phyloP scores from a whole-genome alignment of 768 basidiomycete species.

The Hericium coralloides region DNA sequence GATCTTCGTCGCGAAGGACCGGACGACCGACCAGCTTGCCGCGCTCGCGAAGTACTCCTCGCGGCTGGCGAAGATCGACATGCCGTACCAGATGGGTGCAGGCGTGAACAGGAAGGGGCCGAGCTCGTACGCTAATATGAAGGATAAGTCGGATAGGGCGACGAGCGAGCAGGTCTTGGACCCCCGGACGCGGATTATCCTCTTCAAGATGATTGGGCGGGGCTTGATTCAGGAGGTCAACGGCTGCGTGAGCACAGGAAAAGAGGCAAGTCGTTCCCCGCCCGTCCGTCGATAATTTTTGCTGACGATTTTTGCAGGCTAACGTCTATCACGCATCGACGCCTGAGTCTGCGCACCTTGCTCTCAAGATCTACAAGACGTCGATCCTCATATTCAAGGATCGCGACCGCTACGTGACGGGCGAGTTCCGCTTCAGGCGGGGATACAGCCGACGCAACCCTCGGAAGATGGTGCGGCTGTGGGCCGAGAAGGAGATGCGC shows the following conservation, averaged over 20 bases:
- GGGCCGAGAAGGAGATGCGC: slow-evolving; percentile 99
- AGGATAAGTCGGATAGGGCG: slow-evolving; percentile 95
- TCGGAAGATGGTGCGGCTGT: slow-evolving; percentile 95
- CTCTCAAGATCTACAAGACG: slow-evolving; percentile 97
- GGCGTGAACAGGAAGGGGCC: slow-evolving; percentile 92
- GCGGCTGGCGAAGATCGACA: slow-evolving; percentile 64
- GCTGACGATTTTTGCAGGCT: slow-evolving; percentile 41
- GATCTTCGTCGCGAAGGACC: slow-evolving; percentile 33
- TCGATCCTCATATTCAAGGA: slow-evolving; percentile 97
- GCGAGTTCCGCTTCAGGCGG: slow-evolving; percentile 89
- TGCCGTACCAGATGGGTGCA: slow-evolving; percentile 56
- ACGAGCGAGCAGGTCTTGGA: slow-evolving; percentile 97
- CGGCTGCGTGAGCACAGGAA: slow-evolving; percentile 95
- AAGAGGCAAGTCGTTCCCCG: slow-evolving; percentile 59
- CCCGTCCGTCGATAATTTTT: not conserved
- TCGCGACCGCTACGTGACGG: slow-evolving; percentile 92
- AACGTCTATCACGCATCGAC: slow-evolving; percentile 92
- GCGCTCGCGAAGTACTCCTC: slow-evolving; percentile 72
- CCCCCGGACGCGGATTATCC: slow-evolving; percentile 85
- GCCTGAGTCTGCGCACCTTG: slow-evolving; percentile 51
- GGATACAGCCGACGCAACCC: slow-evolving; percentile 87
- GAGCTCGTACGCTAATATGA: slow-evolving; percentile 75
- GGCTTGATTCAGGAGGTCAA: slow-evolving; percentile 86
- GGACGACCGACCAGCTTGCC: slow-evolving; percentile 62
- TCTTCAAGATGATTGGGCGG: slow-evolving; percentile 94